Percentiles rank a stretch among this genome's conserved stretches.
Evolutionary conservation across 352 stramenopile species (phyloP).

Genomic region (Chrysophaeum taylorii): DNA sequence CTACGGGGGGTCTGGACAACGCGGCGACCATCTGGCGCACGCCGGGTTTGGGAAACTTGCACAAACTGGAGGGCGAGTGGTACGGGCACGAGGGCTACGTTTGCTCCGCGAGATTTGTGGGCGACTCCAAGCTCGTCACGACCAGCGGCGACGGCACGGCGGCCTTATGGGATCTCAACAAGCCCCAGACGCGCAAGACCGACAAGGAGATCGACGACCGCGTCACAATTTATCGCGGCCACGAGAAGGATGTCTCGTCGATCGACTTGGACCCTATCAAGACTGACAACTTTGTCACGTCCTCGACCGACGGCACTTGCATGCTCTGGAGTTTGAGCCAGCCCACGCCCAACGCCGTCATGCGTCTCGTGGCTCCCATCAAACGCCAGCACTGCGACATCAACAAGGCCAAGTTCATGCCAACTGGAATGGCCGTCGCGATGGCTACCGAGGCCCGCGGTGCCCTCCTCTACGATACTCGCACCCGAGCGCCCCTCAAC

Average conservation of each 20-base stretch:
- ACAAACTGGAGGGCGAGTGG: background rate
- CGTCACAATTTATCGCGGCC: background rate
- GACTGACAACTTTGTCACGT: background rate
- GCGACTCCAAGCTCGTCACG: background rate
- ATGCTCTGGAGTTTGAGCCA: background rate
- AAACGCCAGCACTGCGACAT: background rate
- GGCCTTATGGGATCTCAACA: background rate
- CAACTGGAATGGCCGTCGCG: background rate
- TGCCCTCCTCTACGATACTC: background rate
- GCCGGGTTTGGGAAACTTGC: too few species aligned
- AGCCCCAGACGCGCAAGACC: too few species aligned
- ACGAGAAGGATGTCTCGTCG: background rate
- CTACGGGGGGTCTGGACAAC: slow-evolving; percentile 4
- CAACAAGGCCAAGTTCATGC: background rate
- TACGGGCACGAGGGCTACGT: slow-evolving; percentile 8
- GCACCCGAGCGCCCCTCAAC: background rate
- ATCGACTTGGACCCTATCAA: background rate
- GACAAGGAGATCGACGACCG: background rate
- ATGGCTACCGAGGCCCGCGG: background rate
- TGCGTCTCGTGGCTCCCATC: background rate
- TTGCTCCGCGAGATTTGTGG: background rate
- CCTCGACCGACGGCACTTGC: background rate
- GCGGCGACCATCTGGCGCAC: background rate
- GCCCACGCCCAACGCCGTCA: background rate
- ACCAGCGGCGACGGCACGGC: background rate